phyloP scores from a whole-genome alignment of 106 monocot genomes.

The Dioscorea zingiberensis region DNA sequence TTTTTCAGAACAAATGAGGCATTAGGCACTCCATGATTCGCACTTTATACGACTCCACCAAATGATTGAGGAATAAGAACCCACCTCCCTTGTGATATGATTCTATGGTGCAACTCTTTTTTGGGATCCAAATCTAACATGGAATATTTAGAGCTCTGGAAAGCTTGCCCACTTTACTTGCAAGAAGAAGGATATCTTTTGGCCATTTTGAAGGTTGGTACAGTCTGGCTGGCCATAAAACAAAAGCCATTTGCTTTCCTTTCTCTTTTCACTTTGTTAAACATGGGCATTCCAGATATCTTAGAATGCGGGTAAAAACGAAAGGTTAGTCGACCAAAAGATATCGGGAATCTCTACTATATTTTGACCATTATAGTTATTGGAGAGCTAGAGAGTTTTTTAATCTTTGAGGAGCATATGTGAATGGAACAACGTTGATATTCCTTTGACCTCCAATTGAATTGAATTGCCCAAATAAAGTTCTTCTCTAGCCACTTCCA shows the following conservation, averaged over 20 bases:
- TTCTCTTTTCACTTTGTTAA: not conserved
- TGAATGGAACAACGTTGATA: no score
- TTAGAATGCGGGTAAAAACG: not conserved
- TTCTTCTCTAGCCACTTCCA: no score
- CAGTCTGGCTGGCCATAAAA: not conserved
- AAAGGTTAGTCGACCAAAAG: not conserved
- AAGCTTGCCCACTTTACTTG: slow-evolving; percentile 5
- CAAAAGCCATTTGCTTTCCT: not conserved
- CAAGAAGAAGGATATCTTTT: no score
- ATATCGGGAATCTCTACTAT: no score
- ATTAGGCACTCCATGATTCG: not conserved
- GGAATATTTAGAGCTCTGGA: slow-evolving; percentile 4
- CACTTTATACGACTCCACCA: slow-evolving; percentile 7
- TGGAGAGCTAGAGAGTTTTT: no score
- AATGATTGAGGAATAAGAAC: slow-evolving; percentile 18
- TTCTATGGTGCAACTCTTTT: slow-evolving; percentile 1
- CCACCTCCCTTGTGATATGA: not conserved
- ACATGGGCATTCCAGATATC: not conserved
- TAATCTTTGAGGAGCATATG: no score
- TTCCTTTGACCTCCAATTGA: no score
- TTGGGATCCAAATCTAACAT: slow-evolving; percentile 2
- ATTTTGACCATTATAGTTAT: no score
- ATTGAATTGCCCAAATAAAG: no score
- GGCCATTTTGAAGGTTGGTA: not conserved
- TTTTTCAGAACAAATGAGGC: not conserved